Conservation (phyloP, 495 filamentous ascomycete genomes). For the Aspergillus affinis region DNA sequence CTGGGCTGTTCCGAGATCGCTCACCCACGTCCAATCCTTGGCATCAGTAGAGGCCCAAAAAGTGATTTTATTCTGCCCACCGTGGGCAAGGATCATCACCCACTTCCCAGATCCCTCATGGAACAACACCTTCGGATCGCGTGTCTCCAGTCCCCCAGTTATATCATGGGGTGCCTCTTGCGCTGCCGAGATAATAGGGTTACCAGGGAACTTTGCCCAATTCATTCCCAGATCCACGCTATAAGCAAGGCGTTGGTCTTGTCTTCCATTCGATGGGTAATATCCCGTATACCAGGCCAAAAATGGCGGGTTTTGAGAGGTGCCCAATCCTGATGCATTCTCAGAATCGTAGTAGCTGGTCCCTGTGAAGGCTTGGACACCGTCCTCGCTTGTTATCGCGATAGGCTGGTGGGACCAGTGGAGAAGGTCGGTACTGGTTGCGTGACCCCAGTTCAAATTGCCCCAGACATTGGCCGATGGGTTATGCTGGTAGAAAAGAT, state of each 20-base stretch:
- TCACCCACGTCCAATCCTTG: conserved; percentile 12
- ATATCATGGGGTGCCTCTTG: conserved; percentile 12
- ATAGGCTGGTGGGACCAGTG: conserved; percentile 10
- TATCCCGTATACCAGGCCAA: conserved; percentile 12
- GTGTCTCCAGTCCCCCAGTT: conserved; percentile 8
- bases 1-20: neutral
- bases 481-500: conserved; percentile 17
- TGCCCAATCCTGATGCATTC: conserved; percentile 10
- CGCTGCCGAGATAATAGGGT: conserved; percentile 5
- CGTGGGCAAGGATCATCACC: conserved; percentile 13
- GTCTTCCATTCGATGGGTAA: conserved; percentile 1
- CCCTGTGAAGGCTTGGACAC: conserved; percentile 7
- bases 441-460: conserved; percentile 15
- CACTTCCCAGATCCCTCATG: conserved; percentile 7
- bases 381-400: conserved; percentile 8
- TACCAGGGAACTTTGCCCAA: conserved; percentile 1
- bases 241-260: conserved; percentile 14
- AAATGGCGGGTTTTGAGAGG: conserved; percentile 4
- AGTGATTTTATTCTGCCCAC: conserved; percentile 9
- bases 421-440: conserved; percentile 10
- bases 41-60: conserved; percentile 11
- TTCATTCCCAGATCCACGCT: conserved; percentile 9
- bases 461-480: conserved; percentile 17
- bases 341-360: conserved; percentile 8
- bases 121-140: conserved; percentile 16